Conservation (phyloP, 768 basidiomycete species). For the Rhodotorula babjevae region DNA sequence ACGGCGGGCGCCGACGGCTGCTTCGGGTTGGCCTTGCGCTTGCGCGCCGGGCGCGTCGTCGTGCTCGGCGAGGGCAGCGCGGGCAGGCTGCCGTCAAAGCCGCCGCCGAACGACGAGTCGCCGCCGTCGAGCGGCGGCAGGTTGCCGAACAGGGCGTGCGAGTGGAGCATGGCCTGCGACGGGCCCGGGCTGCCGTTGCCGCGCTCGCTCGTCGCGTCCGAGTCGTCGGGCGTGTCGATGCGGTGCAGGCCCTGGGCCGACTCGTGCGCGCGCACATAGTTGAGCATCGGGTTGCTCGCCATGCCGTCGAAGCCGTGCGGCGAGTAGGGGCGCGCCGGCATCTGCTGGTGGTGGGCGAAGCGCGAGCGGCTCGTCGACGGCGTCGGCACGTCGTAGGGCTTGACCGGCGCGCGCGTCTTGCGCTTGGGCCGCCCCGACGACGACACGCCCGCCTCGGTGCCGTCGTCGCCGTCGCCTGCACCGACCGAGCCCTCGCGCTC, state of each 20-base stretch:
- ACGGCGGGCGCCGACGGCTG: neutral
- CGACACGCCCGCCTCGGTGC: neutral
- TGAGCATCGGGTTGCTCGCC: conserved; percentile 2
- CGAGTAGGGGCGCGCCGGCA: neutral
- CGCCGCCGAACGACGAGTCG: neutral
- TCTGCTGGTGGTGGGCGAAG: neutral
- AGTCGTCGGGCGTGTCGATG: conserved; percentile 17
- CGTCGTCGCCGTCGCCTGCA: neutral
- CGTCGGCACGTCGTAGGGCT: conserved; percentile 5
- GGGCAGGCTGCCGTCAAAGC: neutral
- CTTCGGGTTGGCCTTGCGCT: conserved; percentile 10
- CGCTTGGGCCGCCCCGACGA: neutral
- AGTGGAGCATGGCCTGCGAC: neutral
- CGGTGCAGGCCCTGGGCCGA: conserved; percentile 1
- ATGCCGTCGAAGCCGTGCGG: neutral
- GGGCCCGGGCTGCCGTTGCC: neutral
- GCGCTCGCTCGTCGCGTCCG: conserved; percentile 3
- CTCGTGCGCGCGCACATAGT: conserved; percentile 21
- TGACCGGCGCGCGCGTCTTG: neutral
- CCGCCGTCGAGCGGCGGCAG: conserved; percentile 3
- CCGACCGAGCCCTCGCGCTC: neutral
- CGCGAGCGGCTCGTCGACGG: conserved; percentile 2
- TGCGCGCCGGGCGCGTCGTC: neutral
- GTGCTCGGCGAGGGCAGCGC: neutral
- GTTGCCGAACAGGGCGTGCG: neutral